Base-by-base conservation (phyloP, 1,284 basidiomycete species). In the Apiotrichum domesticum region DNA sequence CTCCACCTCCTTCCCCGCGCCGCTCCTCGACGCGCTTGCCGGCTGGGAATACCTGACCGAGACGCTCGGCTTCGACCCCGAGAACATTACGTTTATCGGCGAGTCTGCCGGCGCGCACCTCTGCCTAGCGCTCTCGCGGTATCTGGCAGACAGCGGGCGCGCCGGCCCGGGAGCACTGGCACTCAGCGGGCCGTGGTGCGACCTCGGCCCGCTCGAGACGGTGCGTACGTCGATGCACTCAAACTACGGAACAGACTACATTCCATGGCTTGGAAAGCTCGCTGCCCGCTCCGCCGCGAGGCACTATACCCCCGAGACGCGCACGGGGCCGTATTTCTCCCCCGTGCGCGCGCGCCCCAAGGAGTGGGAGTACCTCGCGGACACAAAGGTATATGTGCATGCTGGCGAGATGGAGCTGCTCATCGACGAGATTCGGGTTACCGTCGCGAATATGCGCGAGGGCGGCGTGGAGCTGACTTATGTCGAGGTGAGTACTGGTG, bases 101-200 rank as follows among this genome's bases (percentile, higher is more conserved):
- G 58, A 63, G 52, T 60, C 58, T n/a, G 62, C 62, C 0, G 62
- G 62, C 29, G 62, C 41, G 3, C 55, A 63, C 50, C 49, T 59
- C 10, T 46, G 40, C 6, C 62, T 63, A 37, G 35, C 52, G 3
- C 46, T 63, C 32, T 48, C 54, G 33, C 55, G 59, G 35, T 53
- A 59, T 52, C 53, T 62, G 2, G 42, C 51, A 5, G 53, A 51
- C 35, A 49, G 58, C 4, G 49, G 46, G 43, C 15, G 32, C 10
- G n/a, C 14, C 3, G 45, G 39, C 2, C 56, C 56, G 0, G 48
- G 52, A 8, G 46, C 47, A 34, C 47, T 58, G 11, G 56, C 52
- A 5, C 56, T 58, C 44, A 47, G 37, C 29, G 49, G 47, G 5
- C 56, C 56, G 34, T 54, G 56, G 56, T 52, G 52, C 51, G 56